These are phyloP conservation scores for Saccharum officinarum DNA, from an alignment of 176 grass and related monocot species.

Conservation along the genomic window DNA sequence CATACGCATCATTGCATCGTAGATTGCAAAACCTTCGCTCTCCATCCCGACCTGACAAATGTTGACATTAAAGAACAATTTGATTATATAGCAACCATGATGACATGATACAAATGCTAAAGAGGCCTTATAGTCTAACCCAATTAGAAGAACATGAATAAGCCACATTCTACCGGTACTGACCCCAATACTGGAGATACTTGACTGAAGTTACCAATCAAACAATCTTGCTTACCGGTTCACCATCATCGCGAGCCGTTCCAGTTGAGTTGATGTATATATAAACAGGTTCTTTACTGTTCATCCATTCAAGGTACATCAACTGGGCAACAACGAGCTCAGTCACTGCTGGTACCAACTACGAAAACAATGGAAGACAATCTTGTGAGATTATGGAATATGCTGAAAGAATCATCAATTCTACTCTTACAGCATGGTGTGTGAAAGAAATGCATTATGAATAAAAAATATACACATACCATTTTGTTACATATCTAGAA, in stretches of 20 bases:
- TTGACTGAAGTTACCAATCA: background rate
- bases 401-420: constrained; percentile 14
- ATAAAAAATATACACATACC: background rate
- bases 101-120: background rate
- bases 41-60: constrained; percentile 84
- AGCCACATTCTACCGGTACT: background rate
- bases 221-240: constrained; percentile 71
- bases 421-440: constrained; percentile 5
- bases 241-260: constrained; percentile 82
- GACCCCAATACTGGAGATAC: background rate
- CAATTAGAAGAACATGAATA: background rate
- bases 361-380: constrained; percentile 22
- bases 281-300: constrained; percentile 82
- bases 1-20: constrained; percentile 93
- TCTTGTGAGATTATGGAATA: background rate
- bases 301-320: constrained; percentile 96
- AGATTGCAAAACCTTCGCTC: constrained; percentile 95
- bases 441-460: background rate
- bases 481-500: constrained; percentile 14
- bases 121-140: background rate
- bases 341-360: constrained; percentile 89
- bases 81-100: background rate
- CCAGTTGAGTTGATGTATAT: constrained; percentile 91
- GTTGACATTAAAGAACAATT: constrained; percentile 23
- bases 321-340: constrained; percentile 81